phyloP scores from a whole-genome alignment of 2,329 filamentous ascomycete species.

The Aspergillus piperis region DNA sequence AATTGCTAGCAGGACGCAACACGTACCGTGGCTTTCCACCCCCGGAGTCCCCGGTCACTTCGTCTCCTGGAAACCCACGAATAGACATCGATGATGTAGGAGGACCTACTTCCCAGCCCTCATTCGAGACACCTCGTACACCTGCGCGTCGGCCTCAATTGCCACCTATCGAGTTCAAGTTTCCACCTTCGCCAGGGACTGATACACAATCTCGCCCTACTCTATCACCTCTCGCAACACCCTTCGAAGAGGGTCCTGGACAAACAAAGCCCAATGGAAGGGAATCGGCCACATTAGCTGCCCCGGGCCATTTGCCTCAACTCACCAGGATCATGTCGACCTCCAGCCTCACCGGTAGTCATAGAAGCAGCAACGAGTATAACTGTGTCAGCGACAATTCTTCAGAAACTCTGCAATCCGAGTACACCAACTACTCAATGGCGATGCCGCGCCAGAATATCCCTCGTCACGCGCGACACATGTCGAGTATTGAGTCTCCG shows the following conservation, averaged over 20 bases:
- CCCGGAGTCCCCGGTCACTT: constrained; percentile 33
- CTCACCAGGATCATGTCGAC: constrained; percentile 71
- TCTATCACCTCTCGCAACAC: constrained; percentile 31
- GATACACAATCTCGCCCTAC: constrained; percentile 30
- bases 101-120: constrained; percentile 35
- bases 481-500: constrained; percentile 44
- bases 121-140: constrained; percentile 43
- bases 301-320: constrained; percentile 39
- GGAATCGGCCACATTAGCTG: constrained; percentile 28
- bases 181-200: constrained; percentile 49
- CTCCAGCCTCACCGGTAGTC: constrained; percentile 74
- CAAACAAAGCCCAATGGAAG: constrained; percentile 22
- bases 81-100: constrained; percentile 37
- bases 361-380: constrained; percentile 89
- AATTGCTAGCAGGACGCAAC: constrained; percentile 33
- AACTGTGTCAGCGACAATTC: constrained; percentile 95
- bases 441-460: constrained; percentile 56
- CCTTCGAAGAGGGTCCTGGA: constrained; percentile 27
- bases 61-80: constrained; percentile 30
- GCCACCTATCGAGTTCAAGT: constrained; percentile 56
- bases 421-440: constrained; percentile 63
- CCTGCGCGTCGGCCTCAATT: constrained; percentile 41
- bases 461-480: constrained; percentile 43
- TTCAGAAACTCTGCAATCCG: constrained; percentile 86
- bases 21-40: constrained; percentile 36